Conservation (phyloP, 345 rosid species). For the Eucalyptus cloeziana region DNA sequence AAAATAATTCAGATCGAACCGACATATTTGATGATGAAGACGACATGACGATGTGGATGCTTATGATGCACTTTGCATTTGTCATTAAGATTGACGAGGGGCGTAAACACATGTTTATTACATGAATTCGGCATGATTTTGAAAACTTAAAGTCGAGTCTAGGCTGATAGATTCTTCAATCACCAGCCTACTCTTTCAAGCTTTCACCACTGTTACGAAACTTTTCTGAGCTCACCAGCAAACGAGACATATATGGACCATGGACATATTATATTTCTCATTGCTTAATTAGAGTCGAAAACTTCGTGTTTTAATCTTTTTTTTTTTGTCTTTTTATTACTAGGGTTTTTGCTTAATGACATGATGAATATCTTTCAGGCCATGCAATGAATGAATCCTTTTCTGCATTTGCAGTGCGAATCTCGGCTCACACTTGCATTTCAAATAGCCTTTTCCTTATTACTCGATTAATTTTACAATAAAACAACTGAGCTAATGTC, state of each 20-base stretch:
- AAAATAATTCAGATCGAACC: neutral
- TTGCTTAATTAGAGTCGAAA: neutral
- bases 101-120: neutral
- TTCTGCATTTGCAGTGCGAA: neutral
- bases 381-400: neutral
- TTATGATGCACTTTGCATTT: neutral
- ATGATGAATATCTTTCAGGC: neutral
- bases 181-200: neutral
- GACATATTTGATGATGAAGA: neutral
- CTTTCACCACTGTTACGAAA: neutral
- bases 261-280: neutral
- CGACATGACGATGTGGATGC: neutral
- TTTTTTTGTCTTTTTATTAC: neutral
- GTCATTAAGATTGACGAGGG: neutral
- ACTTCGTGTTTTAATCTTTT: neutral
- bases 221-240: neutral
- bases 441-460: neutral
- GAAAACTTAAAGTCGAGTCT: neutral
- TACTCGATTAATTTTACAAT: neutral
- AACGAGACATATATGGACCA: neutral
- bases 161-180: neutral
- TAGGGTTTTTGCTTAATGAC: neutral
- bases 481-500: neutral
- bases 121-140: neutral
- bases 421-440: neutral